Evolutionary conservation across 257 asterid species (phyloP).

Genomic region (Vinca minor): DNA sequence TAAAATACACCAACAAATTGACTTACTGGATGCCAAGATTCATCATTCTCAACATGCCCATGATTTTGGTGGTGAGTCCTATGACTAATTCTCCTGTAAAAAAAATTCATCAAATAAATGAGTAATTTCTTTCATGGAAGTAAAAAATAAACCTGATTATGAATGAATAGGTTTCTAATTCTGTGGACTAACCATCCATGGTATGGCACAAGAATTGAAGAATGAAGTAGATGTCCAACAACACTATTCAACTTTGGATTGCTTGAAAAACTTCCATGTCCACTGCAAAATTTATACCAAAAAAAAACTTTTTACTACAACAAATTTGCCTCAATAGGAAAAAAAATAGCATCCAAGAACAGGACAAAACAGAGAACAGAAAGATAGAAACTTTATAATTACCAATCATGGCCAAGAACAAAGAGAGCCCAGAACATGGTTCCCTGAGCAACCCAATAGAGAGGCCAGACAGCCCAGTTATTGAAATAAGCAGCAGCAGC

Average conservation of each 20-base stretch:
- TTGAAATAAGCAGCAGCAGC: slow-evolving; percentile 74
- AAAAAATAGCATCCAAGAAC: neutral
- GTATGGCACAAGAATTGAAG: slow-evolving; percentile 91
- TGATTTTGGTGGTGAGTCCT: slow-evolving; percentile 98
- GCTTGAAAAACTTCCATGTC: slow-evolving; percentile 94
- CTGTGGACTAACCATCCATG: slow-evolving; percentile 85
- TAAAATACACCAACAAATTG: neutral
- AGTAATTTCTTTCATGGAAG: neutral
- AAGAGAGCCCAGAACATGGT: slow-evolving; percentile 99
- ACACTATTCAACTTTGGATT: slow-evolving; percentile 72
- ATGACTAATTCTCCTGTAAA: slow-evolving; percentile 82
- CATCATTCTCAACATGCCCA: slow-evolving; percentile 95
- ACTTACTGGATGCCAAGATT: slow-evolving; percentile 89
- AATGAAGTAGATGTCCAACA: slow-evolving; percentile 87
- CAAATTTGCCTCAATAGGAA: neutral
- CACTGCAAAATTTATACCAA: slow-evolving; percentile 42
- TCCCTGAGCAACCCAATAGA: slow-evolving; percentile 90
- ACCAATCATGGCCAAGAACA: slow-evolving; percentile 99
- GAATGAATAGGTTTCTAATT: slow-evolving; percentile 4
- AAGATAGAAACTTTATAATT: neutral
- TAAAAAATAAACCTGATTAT: neutral
- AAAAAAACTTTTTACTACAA: too few species aligned
- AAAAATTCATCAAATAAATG: neutral
- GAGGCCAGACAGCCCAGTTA: slow-evolving; percentile 87
- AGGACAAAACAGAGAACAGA: neutral